Percentiles rank a stretch among this genome's conserved stretches.
Evolutionary conservation across 345 rosid species (phyloP).

Genomic region (Gossypium rotundifolium): DNA sequence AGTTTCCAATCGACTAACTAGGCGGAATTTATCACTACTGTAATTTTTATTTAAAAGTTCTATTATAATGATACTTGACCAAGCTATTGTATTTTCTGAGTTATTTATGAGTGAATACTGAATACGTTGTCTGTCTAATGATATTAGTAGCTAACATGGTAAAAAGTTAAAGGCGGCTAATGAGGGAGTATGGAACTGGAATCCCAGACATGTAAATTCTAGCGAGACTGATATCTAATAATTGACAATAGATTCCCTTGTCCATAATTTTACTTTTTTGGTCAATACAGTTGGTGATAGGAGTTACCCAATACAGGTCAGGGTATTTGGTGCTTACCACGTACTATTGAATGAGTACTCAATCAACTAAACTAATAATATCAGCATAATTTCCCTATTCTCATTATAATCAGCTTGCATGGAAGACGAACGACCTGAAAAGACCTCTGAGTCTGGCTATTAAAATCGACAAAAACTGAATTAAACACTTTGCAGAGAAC

Average conservation of each 20-base stretch:
- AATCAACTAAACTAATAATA: too few species aligned
- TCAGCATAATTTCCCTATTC: background rate
- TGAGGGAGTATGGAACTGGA: background rate
- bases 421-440: background rate
- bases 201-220: background rate
- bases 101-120: background rate
- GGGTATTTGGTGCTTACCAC: too few species aligned
- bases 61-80: background rate
- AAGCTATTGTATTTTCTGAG: background rate
- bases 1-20: background rate
- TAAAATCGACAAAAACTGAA: background rate
- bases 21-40: background rate
- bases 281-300: too few species aligned
- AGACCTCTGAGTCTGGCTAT: background rate
- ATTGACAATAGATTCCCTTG: background rate
- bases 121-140: background rate
- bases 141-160: background rate
- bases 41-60: background rate
- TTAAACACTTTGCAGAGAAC: background rate
- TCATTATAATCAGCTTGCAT: background rate
- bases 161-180: background rate
- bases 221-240: background rate
- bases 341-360: too few species aligned
- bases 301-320: too few species aligned
- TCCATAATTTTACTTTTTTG: too few species aligned